Evolutionary conservation across 805 yeast species (phyloP).

Genomic region (Maudiozyma saulgeensis): DNA sequence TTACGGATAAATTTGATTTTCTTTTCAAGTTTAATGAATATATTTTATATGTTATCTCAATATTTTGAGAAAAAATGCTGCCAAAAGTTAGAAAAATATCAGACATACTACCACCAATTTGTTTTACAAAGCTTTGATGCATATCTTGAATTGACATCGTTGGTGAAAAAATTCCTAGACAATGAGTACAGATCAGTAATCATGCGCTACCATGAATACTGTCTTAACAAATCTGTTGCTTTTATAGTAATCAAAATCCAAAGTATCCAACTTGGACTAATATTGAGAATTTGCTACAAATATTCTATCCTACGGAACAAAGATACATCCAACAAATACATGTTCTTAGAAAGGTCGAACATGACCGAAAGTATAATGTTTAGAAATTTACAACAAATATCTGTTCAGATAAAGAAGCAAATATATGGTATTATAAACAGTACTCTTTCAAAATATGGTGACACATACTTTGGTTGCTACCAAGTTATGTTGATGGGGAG

Average conservation of each 20-base stretch:
- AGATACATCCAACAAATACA: neutral
- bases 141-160: slow-evolving; percentile 1
- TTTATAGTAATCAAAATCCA: slow-evolving; percentile 3
- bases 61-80: slow-evolving; percentile 7
- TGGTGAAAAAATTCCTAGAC: slow-evolving; percentile 1
- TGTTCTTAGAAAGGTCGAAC: neutral
- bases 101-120: neutral
- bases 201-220: slow-evolving; percentile 1
- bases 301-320: neutral
- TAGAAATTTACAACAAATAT: neutral
- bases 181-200: neutral
- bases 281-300: slow-evolving; percentile 4
- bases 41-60: slow-evolving; percentile 3
- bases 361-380: neutral
- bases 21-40: slow-evolving; percentile 6
- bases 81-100: slow-evolving; percentile 3
- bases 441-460: neutral
- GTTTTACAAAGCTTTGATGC: neutral
- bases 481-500: slow-evolving; percentile 4
- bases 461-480: slow-evolving; percentile 3
- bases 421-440: neutral
- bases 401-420: neutral
- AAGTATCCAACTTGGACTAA: slow-evolving; percentile 4
- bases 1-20: slow-evolving; percentile 7
- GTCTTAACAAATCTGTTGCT: slow-evolving; percentile 4